Conservation (phyloP, 768 basidiomycete genomes). For the Guyanaporus albipodus region DNA sequence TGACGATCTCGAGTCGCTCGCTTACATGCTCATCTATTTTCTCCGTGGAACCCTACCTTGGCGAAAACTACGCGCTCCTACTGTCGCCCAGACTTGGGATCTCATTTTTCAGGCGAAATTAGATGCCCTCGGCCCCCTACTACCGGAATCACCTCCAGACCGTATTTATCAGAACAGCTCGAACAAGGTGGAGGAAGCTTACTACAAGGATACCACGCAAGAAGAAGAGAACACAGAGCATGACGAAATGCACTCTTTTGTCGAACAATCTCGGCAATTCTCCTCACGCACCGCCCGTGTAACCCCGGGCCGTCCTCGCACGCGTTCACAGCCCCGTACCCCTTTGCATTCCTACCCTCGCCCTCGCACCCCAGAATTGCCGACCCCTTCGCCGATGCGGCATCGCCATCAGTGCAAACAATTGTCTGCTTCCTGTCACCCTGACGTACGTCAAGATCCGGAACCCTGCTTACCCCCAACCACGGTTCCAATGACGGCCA, state of each 20-base stretch:
- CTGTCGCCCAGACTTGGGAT: conserved; percentile 70
- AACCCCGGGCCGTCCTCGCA: conserved; percentile 11
- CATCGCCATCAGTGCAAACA: conserved; percentile 15
- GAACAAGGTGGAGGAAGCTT: conserved; percentile 2
- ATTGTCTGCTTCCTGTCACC: conserved; percentile 19
- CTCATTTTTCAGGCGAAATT: conserved; percentile 72
- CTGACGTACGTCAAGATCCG: conserved; percentile 12
- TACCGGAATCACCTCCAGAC: conserved; percentile 17
- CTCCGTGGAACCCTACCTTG: conserved; percentile 74
- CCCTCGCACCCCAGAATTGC: conserved; percentile 7
- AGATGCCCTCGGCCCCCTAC: conserved; percentile 40
- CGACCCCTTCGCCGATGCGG: conserved; percentile 21
- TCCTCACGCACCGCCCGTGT: neutral
- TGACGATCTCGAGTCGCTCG: conserved; percentile 75
- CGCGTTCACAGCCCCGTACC: conserved; percentile 18
- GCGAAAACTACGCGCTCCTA: conserved; percentile 66
- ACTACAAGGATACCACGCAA: conserved; percentile 2
- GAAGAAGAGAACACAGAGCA: conserved; percentile 9
- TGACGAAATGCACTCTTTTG: conserved; percentile 7
- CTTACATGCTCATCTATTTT: conserved; percentile 83
- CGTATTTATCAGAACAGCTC: conserved; percentile 4
- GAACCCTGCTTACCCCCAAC: conserved; percentile 6
- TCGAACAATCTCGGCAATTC: conserved; percentile 18
- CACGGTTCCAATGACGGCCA: conserved; percentile 60
- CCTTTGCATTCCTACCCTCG: conserved; percentile 13